These are phyloP conservation scores for Sporothrix euskadiensis DNA, from an alignment of 2,329 filamentous ascomycete species.

Conservation along the genomic window DNA sequence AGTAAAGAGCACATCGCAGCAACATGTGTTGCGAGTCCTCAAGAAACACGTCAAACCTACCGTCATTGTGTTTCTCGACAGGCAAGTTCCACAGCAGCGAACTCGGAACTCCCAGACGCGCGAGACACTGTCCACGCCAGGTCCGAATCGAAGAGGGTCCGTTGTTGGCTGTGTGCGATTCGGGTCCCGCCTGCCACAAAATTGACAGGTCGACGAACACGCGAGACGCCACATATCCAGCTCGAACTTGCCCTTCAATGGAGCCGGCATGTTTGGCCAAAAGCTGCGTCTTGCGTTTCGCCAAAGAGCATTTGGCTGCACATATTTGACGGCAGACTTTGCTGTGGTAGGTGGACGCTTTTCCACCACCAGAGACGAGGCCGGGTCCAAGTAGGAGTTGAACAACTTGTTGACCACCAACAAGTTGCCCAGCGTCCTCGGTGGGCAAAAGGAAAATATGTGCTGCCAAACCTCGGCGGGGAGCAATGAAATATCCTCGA, in stretches of 20 bases:
- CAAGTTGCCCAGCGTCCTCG: slow-evolving; percentile 63
- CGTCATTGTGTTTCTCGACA: slow-evolving; percentile 62
- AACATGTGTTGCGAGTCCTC: not conserved
- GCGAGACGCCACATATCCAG: slow-evolving; percentile 75
- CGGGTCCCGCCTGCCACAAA: slow-evolving; percentile 55
- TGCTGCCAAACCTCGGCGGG: slow-evolving; percentile 69
- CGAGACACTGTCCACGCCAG: slow-evolving; percentile 60
- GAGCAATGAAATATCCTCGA: slow-evolving; percentile 42
- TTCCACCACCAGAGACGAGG: slow-evolving; percentile 36
- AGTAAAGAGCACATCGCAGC: not conserved
- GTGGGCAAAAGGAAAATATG: slow-evolving; percentile 66
- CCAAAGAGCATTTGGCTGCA: slow-evolving; percentile 69
- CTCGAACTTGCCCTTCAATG: slow-evolving; percentile 65
- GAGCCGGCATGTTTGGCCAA: slow-evolving; percentile 67
- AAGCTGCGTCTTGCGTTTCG: slow-evolving; percentile 65
- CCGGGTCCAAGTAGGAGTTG: slow-evolving; percentile 58
- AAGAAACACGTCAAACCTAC: slow-evolving; percentile 47
- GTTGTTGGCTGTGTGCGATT: slow-evolving; percentile 35
- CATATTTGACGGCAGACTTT: slow-evolving; percentile 34
- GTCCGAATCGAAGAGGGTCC: slow-evolving; percentile 60
- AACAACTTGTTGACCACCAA: slow-evolving; percentile 68
- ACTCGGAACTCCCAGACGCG: slow-evolving; percentile 72
- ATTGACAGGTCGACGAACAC: slow-evolving; percentile 64
- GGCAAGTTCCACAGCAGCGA: slow-evolving; percentile 66
- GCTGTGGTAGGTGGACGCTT: slow-evolving; percentile 31